These are phyloP conservation scores for Penicillium freii DNA, from an alignment of 2,329 filamentous ascomycete genomes.

Conservation along the genomic window DNA sequence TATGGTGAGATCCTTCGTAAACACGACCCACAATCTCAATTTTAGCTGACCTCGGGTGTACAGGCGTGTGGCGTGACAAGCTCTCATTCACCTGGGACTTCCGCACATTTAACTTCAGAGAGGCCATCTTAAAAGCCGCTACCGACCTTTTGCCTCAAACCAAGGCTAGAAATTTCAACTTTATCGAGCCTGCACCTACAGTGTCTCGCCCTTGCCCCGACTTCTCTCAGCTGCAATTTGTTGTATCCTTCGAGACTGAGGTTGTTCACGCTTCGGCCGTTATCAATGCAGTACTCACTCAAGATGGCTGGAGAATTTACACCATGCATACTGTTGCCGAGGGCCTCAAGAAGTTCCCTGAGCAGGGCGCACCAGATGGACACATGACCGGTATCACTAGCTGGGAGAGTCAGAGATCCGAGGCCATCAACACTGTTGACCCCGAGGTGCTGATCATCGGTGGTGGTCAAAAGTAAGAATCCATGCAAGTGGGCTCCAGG, in stretches of 20 bases:
- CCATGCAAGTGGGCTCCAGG: not conserved
- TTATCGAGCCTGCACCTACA: conserved; percentile 22
- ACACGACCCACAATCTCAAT: not conserved
- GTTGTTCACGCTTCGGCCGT: conserved; percentile 28
- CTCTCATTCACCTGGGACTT: conserved; percentile 40
- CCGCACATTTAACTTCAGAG: conserved; percentile 36
- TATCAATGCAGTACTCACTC: conserved; percentile 34
- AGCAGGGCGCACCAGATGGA: conserved; percentile 29
- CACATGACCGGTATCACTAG: conserved; percentile 36
- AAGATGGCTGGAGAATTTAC: conserved; percentile 37
- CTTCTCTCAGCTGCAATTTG: conserved; percentile 31
- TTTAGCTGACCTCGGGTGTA: conserved; percentile 1
- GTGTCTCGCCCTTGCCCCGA: conserved; percentile 31
- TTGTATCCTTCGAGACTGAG: conserved; percentile 35
- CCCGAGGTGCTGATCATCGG: conserved; percentile 28
- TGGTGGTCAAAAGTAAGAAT: conserved; percentile 25
- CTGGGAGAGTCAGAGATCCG: conserved; percentile 33
- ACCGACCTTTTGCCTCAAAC: conserved; percentile 33
- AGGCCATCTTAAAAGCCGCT: conserved; percentile 34
- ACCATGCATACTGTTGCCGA: conserved; percentile 38
- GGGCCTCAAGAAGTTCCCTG: conserved; percentile 32
- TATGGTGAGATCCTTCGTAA: conserved; percentile 18
- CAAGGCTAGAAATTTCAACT: conserved; percentile 28
- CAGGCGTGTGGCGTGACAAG: conserved; percentile 40
- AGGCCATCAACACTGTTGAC: conserved; percentile 25